Evolutionary conservation across 768 basidiomycete species (phyloP), one percentile per base, ranked within the genome.

Genomic region (Tremella mesenterica): DNA sequence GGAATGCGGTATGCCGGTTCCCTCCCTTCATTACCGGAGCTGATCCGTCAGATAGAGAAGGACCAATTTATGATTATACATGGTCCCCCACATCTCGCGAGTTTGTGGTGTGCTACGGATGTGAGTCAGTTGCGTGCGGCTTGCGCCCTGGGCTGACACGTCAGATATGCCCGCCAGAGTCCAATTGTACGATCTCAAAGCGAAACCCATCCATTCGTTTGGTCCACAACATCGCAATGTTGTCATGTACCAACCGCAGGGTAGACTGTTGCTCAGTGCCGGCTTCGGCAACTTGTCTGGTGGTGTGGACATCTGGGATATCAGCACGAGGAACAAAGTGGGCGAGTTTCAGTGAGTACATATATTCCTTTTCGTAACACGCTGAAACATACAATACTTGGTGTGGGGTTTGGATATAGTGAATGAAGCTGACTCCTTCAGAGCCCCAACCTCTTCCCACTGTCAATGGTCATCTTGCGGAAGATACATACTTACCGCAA

Each of bases 31-130:
- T 43, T 34, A 4, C 16, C 45, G 5, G 6, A 44, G 18, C 39
- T 47, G 18, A 76, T 26, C 23, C 21, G 7, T 5, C 88, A 63
- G 91, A 95, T 75, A 96, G 95, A 77, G 93, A 97, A 57, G 95
- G 95, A 0, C 91, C 91, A 0, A 89, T 99, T 58, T 91, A 95
- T 65, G 95, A 97, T 70, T 95, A 93, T 56, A 75, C 82, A 14
- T 99, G 95, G 95, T 90, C 84, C 60, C 90, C 95, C 7, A 91
- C 89, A 63, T 89, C 88, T 47, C 89, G 92, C 74, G 95, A 99
- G 74, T 99, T 99, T 69, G 84, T 83, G 44, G 91, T 96, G 30
- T 85, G 90, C 25, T 97, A 96, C 69, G 93, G 95, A 65, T 99
- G 91, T 93, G 63, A 72, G 90, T 80, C 3, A 6, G 23, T 16